Base-by-base conservation (phyloP, 1,284 basidiomycete species). In the Vanrija sp. region DNA sequence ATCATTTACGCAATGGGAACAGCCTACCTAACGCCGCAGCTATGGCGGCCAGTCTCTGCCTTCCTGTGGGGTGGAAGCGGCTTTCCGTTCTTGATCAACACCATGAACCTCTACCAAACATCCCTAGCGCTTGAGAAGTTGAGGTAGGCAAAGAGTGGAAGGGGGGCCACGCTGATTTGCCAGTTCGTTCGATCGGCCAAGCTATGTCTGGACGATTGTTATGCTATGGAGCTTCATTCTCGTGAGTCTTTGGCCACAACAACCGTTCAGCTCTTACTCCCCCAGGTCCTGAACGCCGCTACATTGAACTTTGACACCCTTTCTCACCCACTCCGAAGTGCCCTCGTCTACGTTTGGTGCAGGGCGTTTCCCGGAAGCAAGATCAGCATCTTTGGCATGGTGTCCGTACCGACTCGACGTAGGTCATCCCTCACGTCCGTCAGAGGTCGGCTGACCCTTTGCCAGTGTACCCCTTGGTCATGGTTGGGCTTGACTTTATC, bases 301-400 rank as follows among this genome's bases (percentile, higher is more conserved):
- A 58, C 67, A 9, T 52, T 73, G 15, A 62, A 26, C 21, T 59
- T 67, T 8, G 63, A 65, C 2, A 70, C 74, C 61, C 65, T 77
- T n/a, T 77, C 76, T 59, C 63, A 69, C 29, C 62, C 72, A 0
- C 50, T 75, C 6, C 65, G 76, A 2, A 66, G 68, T 50, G 71
- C 75, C 7, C 68, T 76, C 48, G 68, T 68, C 15, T 77, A 77
- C 49, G 52, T 75, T 0, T 77, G 74, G 73, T 72, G 69, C 43
- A 61, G 69, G 15, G 63, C 69, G 3, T 71, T 76, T 56, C 69
- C 75, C 0, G 70, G 66, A 2, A 54, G 70, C 45, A 74, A 69
- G 46, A 65, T 77, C 14, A 73, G 65, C 9, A 56, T 77, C 28
- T 77, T 77, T 52, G 74, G 75, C 0, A 57, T 77, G 3, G 38